Percentiles rank a stretch among this genome's conserved stretches.
Conservation (phyloP, 441 rosid species). For the Populus hybrid region DNA sequence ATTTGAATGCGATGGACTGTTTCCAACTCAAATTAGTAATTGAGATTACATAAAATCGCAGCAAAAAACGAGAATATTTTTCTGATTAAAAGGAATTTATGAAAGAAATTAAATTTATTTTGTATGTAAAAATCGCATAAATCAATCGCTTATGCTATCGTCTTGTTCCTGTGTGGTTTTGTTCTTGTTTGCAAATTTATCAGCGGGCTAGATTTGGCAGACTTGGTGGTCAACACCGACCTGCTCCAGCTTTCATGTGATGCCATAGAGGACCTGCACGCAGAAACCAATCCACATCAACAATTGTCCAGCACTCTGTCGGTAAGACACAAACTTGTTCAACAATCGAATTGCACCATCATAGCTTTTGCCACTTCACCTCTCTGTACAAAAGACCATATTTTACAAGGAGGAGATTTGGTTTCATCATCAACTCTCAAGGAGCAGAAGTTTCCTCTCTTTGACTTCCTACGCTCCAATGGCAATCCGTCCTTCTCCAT, state of each 20-base stretch:
- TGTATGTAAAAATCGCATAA: background rate
- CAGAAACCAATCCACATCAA: slow-evolving; percentile 15
- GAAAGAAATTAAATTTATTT: too few species aligned
- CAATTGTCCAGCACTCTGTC: slow-evolving; percentile 6
- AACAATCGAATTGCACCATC: slow-evolving; percentile 14
- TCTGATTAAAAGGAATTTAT: too few species aligned
- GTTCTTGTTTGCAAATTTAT: slow-evolving; percentile 17
- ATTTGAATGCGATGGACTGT: too few species aligned
- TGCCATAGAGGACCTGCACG: slow-evolving; percentile 26
- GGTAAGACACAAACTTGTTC: slow-evolving; percentile 17
- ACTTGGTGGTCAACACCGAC: slow-evolving; percentile 44
- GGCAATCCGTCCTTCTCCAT: slow-evolving; percentile 37
- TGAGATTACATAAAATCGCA: too few species aligned
- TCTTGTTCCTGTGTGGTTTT: slow-evolving; percentile 4
- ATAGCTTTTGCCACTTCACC: slow-evolving; percentile 45
- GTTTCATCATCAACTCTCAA: slow-evolving; percentile 29
- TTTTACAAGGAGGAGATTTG: slow-evolving; percentile 21
- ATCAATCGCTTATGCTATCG: background rate
- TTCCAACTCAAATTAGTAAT: too few species aligned
- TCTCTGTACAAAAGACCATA: background rate
- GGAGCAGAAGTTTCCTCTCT: slow-evolving; percentile 16
- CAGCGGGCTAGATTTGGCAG: slow-evolving; percentile 30
- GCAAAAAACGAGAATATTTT: too few species aligned
- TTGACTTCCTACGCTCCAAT: slow-evolving; percentile 43
- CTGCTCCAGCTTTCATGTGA: slow-evolving; percentile 36